Percentiles rank a stretch among this genome's conserved stretches.
phyloP scores from a whole-genome alignment of 768 basidiomycete genomes.

The Lentinula raphanica region DNA sequence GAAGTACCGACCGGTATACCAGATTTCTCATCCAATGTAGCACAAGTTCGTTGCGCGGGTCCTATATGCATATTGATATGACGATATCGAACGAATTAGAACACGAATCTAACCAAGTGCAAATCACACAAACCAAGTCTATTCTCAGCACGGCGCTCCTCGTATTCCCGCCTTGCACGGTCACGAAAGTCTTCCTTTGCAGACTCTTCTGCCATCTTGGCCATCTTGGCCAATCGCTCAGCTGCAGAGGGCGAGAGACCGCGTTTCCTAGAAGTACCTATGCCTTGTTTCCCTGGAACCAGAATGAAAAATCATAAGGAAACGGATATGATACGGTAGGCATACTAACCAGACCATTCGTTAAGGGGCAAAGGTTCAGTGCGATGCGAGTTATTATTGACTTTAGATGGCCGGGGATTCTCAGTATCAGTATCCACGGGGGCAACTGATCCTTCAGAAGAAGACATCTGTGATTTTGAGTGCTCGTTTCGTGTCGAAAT shows the following conservation, averaged over 20 bases:
- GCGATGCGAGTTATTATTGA: not conserved
- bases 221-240: slow-evolving; percentile 70
- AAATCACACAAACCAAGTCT: slow-evolving; percentile 41
- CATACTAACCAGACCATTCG: slow-evolving; percentile 72
- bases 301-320: slow-evolving; percentile 7
- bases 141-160: slow-evolving; percentile 69
- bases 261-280: slow-evolving; percentile 62
- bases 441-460: not conserved
- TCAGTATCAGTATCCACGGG: not conserved
- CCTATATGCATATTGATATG: slow-evolving; percentile 22
- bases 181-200: slow-evolving; percentile 61
- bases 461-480: not conserved
- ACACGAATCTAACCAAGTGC: not conserved
- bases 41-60: slow-evolving; percentile 71
- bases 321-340: not conserved
- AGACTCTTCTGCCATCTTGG: slow-evolving; percentile 51
- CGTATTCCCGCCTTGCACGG: slow-evolving; percentile 66
- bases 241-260: slow-evolving; percentile 56
- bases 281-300: slow-evolving; percentile 68
- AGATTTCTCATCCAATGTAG: slow-evolving; percentile 67
- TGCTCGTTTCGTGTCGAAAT: slow-evolving; percentile 1
- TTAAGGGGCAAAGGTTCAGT: slow-evolving; percentile 68
- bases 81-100: not conserved
- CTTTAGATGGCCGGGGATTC: not conserved
- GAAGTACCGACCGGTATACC: slow-evolving; percentile 52